phyloP scores from a whole-genome alignment of 805 yeast species.

The Spathaspora passalidarum region DNA sequence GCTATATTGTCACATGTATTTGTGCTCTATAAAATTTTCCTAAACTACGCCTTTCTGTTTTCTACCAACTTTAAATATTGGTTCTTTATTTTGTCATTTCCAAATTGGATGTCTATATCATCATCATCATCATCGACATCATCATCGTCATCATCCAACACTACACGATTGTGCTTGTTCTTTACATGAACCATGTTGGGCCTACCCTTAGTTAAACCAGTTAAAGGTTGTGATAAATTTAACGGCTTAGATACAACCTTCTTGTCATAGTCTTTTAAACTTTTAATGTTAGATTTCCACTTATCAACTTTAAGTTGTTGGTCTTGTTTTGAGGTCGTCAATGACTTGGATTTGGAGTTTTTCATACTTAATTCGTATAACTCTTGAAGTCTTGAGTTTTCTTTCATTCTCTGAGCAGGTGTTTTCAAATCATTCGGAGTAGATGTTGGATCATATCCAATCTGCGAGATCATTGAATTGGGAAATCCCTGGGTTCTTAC shows the following conservation, averaged over 20 bases:
- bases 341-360: conserved; percentile 14
- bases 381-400: conserved; percentile 15
- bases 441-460: conserved; percentile 54
- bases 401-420: conserved; percentile 10
- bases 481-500: conserved; percentile 33
- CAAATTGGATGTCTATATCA: conserved; percentile 32
- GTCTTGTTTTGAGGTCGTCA: conserved; percentile 16
- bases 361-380: conserved; percentile 19
- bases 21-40: too few relatives aligned
- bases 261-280: conserved; percentile 15
- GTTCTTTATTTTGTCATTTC: conserved; percentile 17
- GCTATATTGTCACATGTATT: too few relatives aligned
- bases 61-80: conserved; percentile 12
- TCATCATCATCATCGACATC: conserved; percentile 13
- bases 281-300: conserved; percentile 21
- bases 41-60: too few relatives aligned
- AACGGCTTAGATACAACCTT: not conserved
- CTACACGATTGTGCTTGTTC: conserved; percentile 4
- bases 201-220: not conserved
- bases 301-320: conserved; percentile 16
- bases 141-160: conserved; percentile 2
- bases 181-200: not conserved
- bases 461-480: conserved; percentile 32
- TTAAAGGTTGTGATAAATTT: not conserved
- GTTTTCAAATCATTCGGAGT: conserved; percentile 5